Evolutionary conservation across 73 alveolate genomes (phyloP), one percentile per base, ranked within the genome.

Genomic region (Halteria grandinella): DNA sequence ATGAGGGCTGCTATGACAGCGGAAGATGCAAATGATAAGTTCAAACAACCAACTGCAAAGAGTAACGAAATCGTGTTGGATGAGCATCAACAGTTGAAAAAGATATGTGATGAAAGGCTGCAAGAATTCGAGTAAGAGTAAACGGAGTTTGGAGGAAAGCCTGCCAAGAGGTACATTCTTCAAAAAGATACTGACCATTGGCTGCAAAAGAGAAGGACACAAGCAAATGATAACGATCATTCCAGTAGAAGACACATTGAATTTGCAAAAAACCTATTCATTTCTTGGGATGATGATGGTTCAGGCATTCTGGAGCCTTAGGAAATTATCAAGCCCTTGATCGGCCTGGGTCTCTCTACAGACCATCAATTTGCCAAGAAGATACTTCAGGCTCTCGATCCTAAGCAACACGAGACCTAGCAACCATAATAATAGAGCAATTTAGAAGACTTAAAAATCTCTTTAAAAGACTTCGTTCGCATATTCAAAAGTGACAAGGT

Each of bases 231-330:
- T 0, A 2, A 55, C 27, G 32, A 32, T 28, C 71, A 32, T 43
- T n/a, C 31, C 31, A 59, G 63, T 34, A 33, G 86, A 39, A 74
- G 64, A 29, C 85, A 63, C n/a, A 59, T 84, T 20, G 88, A 84
- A 51, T 75, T 84, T 43, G 93, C 93, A 10, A 75, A 50, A 54
- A 74, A 84, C 49, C 58, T 84, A 10, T 84, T 84, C 60, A 31
- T 69, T 28, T 75, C 93, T 0, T 84, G 86, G 86, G 88, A 84
- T 49, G 88, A 59, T 34, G 93, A 75, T 43, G 93, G 88, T 12
- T 60, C 85, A 29, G 88, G 88, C 2, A 57, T 63, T 17, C 47
- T 75, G n/a, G 80, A 62, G n/a, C 58, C 86, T 18, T 69, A 63
- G 20, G 92, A 83, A 73, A 72, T 83, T 1, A 53, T 77, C 14